A percentile compares a stretch with the other conserved stretches of the same genome.
These are phyloP conservation scores for Botrytis fabae DNA, from an alignment of 2,329 filamentous ascomycete species.

Conservation along the genomic window DNA sequence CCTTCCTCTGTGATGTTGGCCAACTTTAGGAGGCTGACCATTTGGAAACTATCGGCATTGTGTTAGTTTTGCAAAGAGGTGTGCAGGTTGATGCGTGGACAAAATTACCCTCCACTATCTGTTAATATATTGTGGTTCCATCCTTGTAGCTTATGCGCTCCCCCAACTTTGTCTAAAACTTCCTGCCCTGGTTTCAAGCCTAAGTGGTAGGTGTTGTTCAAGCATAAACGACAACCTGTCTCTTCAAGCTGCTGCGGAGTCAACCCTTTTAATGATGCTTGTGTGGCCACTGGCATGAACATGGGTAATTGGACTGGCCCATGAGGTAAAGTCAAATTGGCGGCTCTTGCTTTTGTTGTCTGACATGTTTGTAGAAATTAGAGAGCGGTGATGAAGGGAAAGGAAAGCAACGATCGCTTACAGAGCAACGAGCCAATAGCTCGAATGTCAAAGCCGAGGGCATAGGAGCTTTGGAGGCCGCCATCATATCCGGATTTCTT, in stretches of 20 bases:
- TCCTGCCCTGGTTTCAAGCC: conserved; percentile 93
- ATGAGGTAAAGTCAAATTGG: conserved; percentile 84
- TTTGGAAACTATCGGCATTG: conserved; percentile 77
- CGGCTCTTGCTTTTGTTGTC: conserved; percentile 93
- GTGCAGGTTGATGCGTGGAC: conserved; percentile 16
- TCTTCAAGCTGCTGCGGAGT: conserved; percentile 90
- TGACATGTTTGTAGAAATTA: conserved; percentile 43
- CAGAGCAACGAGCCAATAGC: conserved; percentile 75
- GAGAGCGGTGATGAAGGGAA: conserved; percentile 6
- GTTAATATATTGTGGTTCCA: conserved; percentile 96
- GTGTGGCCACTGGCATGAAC: conserved; percentile 98
- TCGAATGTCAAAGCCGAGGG: conserved; percentile 75
- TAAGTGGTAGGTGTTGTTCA: conserved; percentile 98
- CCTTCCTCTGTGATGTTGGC: conserved; percentile 92
- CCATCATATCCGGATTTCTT: conserved; percentile 12
- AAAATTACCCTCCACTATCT: conserved; percentile 65
- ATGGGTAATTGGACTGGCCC: conserved; percentile 86
- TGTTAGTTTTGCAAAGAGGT: conserved; percentile 18
- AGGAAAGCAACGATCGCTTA: conserved; percentile 47
- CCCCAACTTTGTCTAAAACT: conserved; percentile 81
- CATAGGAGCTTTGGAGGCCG: conserved; percentile 40
- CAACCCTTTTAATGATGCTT: conserved; percentile 91
- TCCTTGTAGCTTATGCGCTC: conserved; percentile 90
- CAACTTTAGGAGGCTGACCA: conserved; percentile 93
- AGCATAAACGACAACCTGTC: conserved; percentile 83